phyloP scores from a whole-genome alignment of 148 eudicot species.

The Oxyria digyna region DNA sequence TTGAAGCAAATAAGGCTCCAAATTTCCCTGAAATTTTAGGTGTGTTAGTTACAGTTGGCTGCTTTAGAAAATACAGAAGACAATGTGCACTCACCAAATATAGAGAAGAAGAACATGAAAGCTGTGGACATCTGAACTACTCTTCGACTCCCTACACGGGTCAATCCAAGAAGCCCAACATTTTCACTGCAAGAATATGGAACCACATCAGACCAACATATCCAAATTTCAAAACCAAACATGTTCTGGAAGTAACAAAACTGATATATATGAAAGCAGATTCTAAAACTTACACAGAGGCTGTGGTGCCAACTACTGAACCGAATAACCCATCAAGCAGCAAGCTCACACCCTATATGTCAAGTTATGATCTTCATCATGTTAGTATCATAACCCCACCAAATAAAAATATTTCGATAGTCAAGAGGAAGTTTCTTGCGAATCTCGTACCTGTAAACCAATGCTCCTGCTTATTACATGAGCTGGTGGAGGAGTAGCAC shows the following conservation, averaged over 20 bases:
- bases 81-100: constrained; percentile 48
- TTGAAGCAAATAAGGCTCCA: constrained; percentile 88
- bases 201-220: not conserved
- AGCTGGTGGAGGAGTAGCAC: constrained; percentile 86
- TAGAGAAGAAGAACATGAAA: constrained; percentile 94
- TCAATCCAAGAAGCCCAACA: constrained; percentile 87
- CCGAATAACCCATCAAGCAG: constrained; percentile 88
- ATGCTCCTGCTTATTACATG: constrained; percentile 83
- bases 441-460: constrained; percentile 66
- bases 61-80: not conserved
- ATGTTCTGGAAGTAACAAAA: not conserved
- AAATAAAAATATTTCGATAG: not conserved
- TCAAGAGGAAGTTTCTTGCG: not conserved
- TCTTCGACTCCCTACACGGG: constrained; percentile 93
- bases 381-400: not conserved
- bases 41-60: not conserved
- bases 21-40: constrained; percentile 55
- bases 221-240: not conserved
- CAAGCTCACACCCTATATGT: constrained; percentile 68
- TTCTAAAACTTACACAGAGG: constrained; percentile 77
- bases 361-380: not conserved
- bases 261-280: not conserved
- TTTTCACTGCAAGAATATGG: constrained; percentile 56
- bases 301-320: constrained; percentile 66
- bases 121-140: constrained; percentile 81